Conservation (phyloP, 2,329 filamentous ascomycete species). For the Coleophoma eucalyptorum region DNA sequence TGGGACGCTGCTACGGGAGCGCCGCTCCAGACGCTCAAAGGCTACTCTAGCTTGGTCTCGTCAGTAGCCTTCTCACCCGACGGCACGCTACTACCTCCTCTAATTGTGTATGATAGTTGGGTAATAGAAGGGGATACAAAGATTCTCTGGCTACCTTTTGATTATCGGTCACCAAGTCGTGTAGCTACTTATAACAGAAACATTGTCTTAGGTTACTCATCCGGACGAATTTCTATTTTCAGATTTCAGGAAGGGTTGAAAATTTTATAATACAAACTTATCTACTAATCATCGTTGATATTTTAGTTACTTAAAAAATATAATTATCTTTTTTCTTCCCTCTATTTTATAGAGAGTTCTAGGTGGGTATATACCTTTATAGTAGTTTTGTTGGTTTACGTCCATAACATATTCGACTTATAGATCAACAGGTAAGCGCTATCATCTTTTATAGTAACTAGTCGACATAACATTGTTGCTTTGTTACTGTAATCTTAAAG, state of each 20-base stretch:
- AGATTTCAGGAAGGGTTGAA: background rate
- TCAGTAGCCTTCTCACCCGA: constrained; percentile 7
- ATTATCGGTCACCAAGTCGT: background rate
- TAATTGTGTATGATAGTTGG: background rate
- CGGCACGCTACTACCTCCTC: background rate
- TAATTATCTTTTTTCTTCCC: background rate
- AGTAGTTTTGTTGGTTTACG: too few species aligned
- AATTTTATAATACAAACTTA: background rate
- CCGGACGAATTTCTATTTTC: background rate
- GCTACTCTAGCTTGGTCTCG: constrained; percentile 12
- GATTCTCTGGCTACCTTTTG: background rate
- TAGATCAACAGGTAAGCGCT: too few species aligned
- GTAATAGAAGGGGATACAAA: background rate
- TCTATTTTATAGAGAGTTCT: too few species aligned
- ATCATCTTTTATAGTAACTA: too few species aligned
- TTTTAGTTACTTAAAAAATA: background rate
- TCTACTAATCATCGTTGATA: background rate
- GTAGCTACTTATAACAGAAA: background rate
- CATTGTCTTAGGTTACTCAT: background rate
- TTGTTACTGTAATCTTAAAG: too few species aligned
- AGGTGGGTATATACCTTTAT: background rate
- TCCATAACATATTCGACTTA: too few species aligned
- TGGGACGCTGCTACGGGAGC: background rate
- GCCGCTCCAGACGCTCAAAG: constrained; percentile 15
- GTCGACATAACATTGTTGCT: too few species aligned